Evolutionary conservation across 148 eudicot genomes (phyloP).

Genomic region (Camellia granthamiana): DNA sequence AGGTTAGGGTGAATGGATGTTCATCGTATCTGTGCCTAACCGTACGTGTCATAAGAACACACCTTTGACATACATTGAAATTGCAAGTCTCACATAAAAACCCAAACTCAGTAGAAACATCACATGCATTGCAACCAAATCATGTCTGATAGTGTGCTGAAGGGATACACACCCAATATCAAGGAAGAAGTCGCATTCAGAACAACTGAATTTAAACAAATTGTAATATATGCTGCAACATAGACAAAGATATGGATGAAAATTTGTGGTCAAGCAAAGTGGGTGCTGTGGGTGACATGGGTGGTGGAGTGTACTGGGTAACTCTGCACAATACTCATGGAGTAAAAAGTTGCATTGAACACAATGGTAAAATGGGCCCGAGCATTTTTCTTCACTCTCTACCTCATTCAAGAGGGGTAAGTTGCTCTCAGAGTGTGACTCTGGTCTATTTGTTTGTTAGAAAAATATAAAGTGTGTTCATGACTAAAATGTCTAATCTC

Average conservation of each 20-base stretch:
- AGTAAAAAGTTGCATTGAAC: conserved; percentile 1
- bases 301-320: neutral
- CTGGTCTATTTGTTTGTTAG: neutral
- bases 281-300: conserved; percentile 7
- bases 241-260: neutral
- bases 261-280: neutral
- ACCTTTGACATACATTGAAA: neutral
- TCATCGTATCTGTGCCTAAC: conserved; percentile 1
- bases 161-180: neutral
- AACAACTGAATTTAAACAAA: neutral
- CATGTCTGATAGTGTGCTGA: neutral
- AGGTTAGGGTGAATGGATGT: conserved; percentile 2
- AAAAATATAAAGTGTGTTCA: neutral
- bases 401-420: neutral
- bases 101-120: neutral
- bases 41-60: neutral
- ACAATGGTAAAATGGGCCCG: neutral
- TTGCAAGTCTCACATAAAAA: neutral
- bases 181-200: neutral
- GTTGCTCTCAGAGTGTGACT: neutral
- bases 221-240: neutral
- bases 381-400: neutral
- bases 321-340: neutral
- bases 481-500: neutral
- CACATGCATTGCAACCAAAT: neutral